A percentile compares a stretch with the other conserved stretches of the same genome.
phyloP scores from a whole-genome alignment of 768 basidiomycete genomes.

The Pulveroboletus sp. region DNA sequence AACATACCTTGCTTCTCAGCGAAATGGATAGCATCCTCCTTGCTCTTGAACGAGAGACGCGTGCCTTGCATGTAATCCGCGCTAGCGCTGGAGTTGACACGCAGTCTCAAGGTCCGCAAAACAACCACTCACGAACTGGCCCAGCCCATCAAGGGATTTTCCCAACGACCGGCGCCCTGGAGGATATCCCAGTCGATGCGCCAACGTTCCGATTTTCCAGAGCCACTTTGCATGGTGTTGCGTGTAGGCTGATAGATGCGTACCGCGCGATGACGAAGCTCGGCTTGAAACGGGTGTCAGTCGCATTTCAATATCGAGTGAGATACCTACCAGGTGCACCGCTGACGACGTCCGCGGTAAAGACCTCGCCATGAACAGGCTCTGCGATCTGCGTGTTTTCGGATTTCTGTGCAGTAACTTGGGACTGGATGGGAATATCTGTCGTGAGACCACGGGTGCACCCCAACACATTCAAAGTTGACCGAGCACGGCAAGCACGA shows the following conservation, averaged over 20 bases:
- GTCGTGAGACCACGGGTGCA: slow-evolving; percentile 21
- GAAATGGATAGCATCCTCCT: slow-evolving; percentile 91
- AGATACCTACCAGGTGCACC: slow-evolving; percentile 73
- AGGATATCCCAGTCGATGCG: slow-evolving; percentile 92
- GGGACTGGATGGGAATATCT: slow-evolving; percentile 19
- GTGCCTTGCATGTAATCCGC: slow-evolving; percentile 97
- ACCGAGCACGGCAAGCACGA: slow-evolving; percentile 39
- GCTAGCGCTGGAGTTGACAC: slow-evolving; percentile 35
- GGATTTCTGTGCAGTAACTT: slow-evolving; percentile 16
- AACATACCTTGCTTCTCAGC: slow-evolving; percentile 90
- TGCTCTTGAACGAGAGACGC: slow-evolving; percentile 75
- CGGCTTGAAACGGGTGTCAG: slow-evolving; percentile 41
- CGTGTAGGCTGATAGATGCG: slow-evolving; percentile 92
- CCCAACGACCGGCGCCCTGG: slow-evolving; percentile 91
- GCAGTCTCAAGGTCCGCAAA: neutral
- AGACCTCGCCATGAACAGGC: slow-evolving; percentile 53
- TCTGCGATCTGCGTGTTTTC: slow-evolving; percentile 39
- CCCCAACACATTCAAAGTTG: slow-evolving; percentile 12
- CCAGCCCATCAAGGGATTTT: slow-evolving; percentile 97
- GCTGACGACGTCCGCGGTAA: slow-evolving; percentile 80
- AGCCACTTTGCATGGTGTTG: slow-evolving; percentile 94
- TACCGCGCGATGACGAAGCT: slow-evolving; percentile 83
- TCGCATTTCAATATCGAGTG: neutral
- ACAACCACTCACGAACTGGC: slow-evolving; percentile 78
- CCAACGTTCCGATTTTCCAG: slow-evolving; percentile 85